Evolutionary conservation across 345 rosid genomes (phyloP), one percentile per base, ranked within the genome.

Genomic region (Gynandropsis gynandra): DNA sequence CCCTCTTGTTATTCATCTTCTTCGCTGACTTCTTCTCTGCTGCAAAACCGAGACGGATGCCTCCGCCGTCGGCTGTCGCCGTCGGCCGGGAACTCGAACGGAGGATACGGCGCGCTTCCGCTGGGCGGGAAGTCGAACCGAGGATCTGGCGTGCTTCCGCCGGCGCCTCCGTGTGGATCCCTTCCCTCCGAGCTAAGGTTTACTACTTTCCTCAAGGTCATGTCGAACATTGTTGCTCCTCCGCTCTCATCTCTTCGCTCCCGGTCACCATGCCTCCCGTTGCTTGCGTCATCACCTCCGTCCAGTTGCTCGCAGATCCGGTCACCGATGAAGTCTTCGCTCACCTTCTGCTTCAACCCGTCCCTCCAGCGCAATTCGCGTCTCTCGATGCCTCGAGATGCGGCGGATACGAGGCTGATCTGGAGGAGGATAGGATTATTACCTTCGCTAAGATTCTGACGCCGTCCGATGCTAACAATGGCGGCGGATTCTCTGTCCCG

Each of bases 401-500:
- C 16, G 38, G 43, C 4, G 24, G 58, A 10, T 48, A 36, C 19
- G 50, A 38, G 12, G 5, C 15, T 16, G 54, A 43, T 1, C 70
- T 38, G 0, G 76, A 55, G 1, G 71, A 63, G 5, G 76, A 64
- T 15, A 69, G 66, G 76, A 58, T 85, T 20, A 29, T 59, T 27
- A 67, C 84, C 16, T 84, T 79, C 40, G 87, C 96, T 0, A 92
- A 92, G 76, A 68, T 76, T 38, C 48, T 92, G 8, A 87, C 95
- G 42, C 83, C 93, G 33, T 84, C 96, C 0, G 98, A 92, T 56
- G 98, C 98, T 10, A 87, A 90, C 59, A 87, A 84, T 21, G 96
- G 96, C 9, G 98, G 98, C 4, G 95, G 98, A 0, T 90, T 90
- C 72, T 90, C 96, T 9, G 98, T 92, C 35, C 98, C 93, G 19